A percentile compares a stretch with the other conserved stretches of the same genome.
Conservation (phyloP, 2,329 filamentous ascomycete genomes). For the Huntiella abstrusa region DNA sequence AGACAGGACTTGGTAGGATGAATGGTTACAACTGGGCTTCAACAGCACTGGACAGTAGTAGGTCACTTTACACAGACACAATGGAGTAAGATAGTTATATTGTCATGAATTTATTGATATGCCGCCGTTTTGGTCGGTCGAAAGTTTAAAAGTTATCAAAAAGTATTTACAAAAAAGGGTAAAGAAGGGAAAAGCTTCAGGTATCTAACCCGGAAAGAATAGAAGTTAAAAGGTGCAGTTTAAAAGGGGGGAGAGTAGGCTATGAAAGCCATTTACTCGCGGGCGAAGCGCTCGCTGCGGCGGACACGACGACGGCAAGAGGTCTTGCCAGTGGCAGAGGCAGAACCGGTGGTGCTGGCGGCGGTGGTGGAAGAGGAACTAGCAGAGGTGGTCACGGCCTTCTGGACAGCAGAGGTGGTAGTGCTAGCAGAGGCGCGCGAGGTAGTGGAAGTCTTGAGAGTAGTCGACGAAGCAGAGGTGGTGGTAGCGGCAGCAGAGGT, state of each 20-base stretch:
- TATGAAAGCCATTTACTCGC: constrained; percentile 2
- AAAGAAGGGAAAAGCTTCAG: not conserved
- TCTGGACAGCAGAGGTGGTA: not conserved
- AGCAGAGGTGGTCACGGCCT: not conserved
- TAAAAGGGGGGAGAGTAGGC: not conserved
- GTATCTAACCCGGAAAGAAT: not conserved
- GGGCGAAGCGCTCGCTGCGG: constrained; percentile 5
- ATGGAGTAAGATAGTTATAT: too few species aligned
- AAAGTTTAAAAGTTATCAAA: not conserved
- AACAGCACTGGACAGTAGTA: not conserved
- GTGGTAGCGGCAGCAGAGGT: not conserved
- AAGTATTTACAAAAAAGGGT: too few species aligned
- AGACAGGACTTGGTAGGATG: not conserved
- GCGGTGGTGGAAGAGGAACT: not conserved
- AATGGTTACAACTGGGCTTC: not conserved
- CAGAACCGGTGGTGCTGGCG: not conserved
- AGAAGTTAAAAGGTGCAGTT: not conserved
- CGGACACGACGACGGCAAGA: constrained; percentile 8
- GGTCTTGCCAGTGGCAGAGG: not conserved
- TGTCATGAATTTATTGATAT: not conserved
- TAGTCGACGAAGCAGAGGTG: not conserved
- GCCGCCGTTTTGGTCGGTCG: not conserved
- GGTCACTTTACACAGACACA: too few species aligned
- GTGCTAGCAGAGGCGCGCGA: not conserved
- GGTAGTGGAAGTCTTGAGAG: not conserved